Base-by-base conservation (phyloP, 2,329 filamentous ascomycete genomes). In the Colletotrichum gigasporum region DNA sequence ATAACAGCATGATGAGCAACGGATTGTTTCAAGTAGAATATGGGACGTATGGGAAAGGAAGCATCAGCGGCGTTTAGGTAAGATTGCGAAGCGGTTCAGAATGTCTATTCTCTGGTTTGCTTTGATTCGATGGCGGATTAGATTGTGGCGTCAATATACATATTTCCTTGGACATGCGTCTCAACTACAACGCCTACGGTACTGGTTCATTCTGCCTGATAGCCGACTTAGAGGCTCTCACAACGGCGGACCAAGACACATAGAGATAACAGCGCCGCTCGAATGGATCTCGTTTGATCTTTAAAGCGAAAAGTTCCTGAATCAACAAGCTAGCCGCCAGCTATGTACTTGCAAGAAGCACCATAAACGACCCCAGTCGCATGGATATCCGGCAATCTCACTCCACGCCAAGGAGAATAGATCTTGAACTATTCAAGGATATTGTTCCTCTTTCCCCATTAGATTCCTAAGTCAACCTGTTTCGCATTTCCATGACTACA, bases 1-100 rank as follows among this genome's bases (percentile, higher is more conserved):
- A 14, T 64, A 67, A 42, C 63, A 58, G 47, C 20, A 61, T 47
- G 20, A 45, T 12, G 14, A 42, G 11, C 41, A 39, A 42, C 47
- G n/a, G 12, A 35, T 16, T 37, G 32, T 26, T 24, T 20, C 28
- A 6, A 20, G 48, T 61, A 54, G 48, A 37, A 44, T 9, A 61
- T 61, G 56, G 42, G 30, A 48, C 14, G 47, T 34, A n/a, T 26
- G 35, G 48, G 48, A 28, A 11, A 30, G 45, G 37, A 35, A 52
- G 63, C 63, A 65, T 65, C 20, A 42, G 24, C 28, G 64, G 64
- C 64, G 64, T 66, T 66, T 60, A 53, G 63, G 59, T 52, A 66
- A 63, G 58, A 57, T 63, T 32, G 48, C 37, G 47, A 50, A 53
- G 61, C 48, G 56, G 48, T 37, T 41, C 42, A 50, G 41, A 50